Conservation (phyloP, 345 rosid species). For the Syzygium aqueum region DNA sequence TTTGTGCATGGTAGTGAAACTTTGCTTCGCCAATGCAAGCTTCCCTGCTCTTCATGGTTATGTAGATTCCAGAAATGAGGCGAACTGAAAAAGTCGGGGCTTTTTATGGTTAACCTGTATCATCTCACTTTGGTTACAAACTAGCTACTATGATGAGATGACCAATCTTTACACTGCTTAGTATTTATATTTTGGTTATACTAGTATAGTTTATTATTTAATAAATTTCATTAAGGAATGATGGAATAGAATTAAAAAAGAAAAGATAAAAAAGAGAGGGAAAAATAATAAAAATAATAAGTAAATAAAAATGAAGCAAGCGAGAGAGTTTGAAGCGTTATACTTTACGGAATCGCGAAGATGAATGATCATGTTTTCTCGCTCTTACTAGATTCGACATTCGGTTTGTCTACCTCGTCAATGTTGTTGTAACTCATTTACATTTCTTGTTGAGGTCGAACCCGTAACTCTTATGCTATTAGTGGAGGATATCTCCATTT, state of each 20-base stretch:
- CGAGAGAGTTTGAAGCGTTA: no score
- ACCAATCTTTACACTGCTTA: not conserved
- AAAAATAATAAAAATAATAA: not conserved
- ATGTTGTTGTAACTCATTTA: no score
- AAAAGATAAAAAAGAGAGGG: fast-evolving
- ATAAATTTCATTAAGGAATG: not conserved
- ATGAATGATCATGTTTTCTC: no score
- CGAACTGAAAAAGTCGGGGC: not conserved
- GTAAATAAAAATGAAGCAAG: not conserved
- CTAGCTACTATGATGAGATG: not conserved
- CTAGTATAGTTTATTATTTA: not conserved
- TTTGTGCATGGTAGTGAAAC: not conserved
- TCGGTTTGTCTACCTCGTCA: no score
- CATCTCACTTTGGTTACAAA: not conserved
- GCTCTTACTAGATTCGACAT: no score
- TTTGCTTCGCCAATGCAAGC: not conserved
- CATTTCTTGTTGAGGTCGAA: no score
- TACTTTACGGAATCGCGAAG: no score
- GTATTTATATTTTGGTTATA: fast-evolving
- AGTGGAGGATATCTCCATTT: no score
- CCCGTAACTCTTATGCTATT: no score
- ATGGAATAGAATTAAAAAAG: not conserved
- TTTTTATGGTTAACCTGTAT: not conserved
- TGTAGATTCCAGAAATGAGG: not conserved
- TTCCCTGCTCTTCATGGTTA: not conserved